Evolutionary conservation across 805 yeast genomes (phyloP), one percentile per base, ranked within the genome.

Genomic region (Candida silvicultrix): DNA sequence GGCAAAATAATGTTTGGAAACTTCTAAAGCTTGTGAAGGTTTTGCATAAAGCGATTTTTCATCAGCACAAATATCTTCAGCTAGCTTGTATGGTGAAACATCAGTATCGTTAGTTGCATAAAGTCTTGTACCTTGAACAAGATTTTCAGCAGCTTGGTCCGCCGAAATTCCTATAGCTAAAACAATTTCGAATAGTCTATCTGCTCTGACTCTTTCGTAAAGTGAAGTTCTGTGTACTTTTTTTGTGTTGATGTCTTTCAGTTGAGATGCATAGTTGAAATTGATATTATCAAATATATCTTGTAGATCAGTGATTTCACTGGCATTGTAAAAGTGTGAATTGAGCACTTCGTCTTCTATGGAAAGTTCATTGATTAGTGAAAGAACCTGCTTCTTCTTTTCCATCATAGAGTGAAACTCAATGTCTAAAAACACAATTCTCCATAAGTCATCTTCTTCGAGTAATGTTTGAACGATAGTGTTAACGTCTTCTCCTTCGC

Each of bases 361-460:
- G n/a, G 69, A 68, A 47, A 89, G 63, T 15, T 76, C 65, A 20
- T 74, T 68, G 41, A 77, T 76, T 45, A 86, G 69, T 44, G 75
- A 76, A 48, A 75, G 75, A 22, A 86, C 80, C 41, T 79, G 74
- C 42, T 74, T 71, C 60, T 83, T 78, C 68, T 89, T 90, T 50
- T 85, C 88, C 47, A 85, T 70, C 28, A 92, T 68, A 16, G 95
- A 83, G 62, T 89, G 97, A 63, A 81, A 94, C 54, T 89, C 97
- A 52, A 89, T 74, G 63, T 92, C 98, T 45, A 89, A 73, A 51
- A 80, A 85, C 14, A 89, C 82, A 52, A 92, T 83, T 59, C 90
- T 78, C 99, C 99, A 94, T 49, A 94, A 70, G 62, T 90, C 97
- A 65, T 88, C 90, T 66, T 85, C 95, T 45, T 72, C 77, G 46